These are phyloP conservation scores for Cyphellophora europaea DNA, from an alignment of 2,329 filamentous ascomycete genomes.

Conservation along the genomic window DNA sequence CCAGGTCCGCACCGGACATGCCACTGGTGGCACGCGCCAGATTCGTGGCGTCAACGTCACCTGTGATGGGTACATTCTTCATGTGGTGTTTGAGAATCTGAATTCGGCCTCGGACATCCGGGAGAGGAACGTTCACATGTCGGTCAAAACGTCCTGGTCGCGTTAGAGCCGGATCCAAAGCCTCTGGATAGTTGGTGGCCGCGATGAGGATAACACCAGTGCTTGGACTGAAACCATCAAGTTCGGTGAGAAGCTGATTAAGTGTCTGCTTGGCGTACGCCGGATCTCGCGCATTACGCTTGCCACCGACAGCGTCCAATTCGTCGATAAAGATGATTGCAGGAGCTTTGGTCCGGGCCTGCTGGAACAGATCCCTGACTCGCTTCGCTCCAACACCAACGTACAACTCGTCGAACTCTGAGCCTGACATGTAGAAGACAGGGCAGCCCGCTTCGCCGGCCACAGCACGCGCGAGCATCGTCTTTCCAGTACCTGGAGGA, in stretches of 20 bases:
- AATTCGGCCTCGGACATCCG: slow-evolving; percentile 86
- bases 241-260: slow-evolving; percentile 91
- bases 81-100: slow-evolving; percentile 91
- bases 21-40: slow-evolving; percentile 83
- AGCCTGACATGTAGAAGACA: slow-evolving; percentile 99
- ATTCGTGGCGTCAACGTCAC: slow-evolving; percentile 72
- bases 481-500: slow-evolving; percentile 95
- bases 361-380: slow-evolving; percentile 81
- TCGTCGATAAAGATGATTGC: slow-evolving; percentile 95
- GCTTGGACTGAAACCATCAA: slow-evolving; percentile 93
- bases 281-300: slow-evolving; percentile 84
- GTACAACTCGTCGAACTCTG: slow-evolving; percentile 97
- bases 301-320: slow-evolving; percentile 86
- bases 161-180: slow-evolving; percentile 88
- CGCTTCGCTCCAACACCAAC: slow-evolving; percentile 95
- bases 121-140: slow-evolving; percentile 77
- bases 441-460: slow-evolving; percentile 95
- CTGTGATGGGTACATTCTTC: slow-evolving; percentile 73
- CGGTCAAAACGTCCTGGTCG: slow-evolving; percentile 93
- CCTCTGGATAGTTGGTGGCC: slow-evolving; percentile 90
- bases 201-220: slow-evolving; percentile 92
- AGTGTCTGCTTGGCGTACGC: slow-evolving; percentile 95
- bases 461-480: slow-evolving; percentile 85
- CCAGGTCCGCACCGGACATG: slow-evolving; percentile 88
- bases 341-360: slow-evolving; percentile 76